Evolutionary conservation across 495 filamentous ascomycete genomes (phyloP), one percentile per base, ranked within the genome.

Genomic region (Penicillium cinerascens): DNA sequence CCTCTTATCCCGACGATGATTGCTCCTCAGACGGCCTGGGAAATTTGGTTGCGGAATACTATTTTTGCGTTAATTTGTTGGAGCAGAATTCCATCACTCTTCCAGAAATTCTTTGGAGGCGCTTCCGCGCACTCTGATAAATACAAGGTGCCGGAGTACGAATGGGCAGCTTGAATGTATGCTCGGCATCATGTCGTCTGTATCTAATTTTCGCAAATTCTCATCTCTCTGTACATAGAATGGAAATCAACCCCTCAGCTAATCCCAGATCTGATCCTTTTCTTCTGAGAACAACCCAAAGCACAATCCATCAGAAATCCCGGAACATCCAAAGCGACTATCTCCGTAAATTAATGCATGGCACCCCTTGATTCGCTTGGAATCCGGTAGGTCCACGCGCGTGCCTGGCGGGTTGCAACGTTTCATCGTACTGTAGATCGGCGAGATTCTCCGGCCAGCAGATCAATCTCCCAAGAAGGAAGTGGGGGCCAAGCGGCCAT

Each of bases 21-120:
- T n/a, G 70, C 65, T 18, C 74, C 73, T 37, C 67, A 74, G 54
- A 71, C 67, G 13, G 60, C 64, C 17, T 72, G 67, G 67, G 73
- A 65, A 35, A 44, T 72, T 8, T 68, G 57, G 25, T 11, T 47
- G 40, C 23, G 57, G 27, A 61, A 57, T 29, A 26, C 18, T 27
- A 41, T 56, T 9, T 60, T 60, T 41, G 49, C 53, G 6, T 54
- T 60, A 10, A 41, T 60, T 38, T 53, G 49, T 22, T 60, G 58
- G 58, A 44, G 35, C 27, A 29, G 33, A 23, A 33, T 48, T 16
- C 46, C 46, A 2, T 48, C 17, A 15, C 37, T 48, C 22, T 48
- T 48, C 10, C 18, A 48, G 15, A 40, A 40, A 33, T 3, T 48
- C 35, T 48, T 48, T 26, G 46, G 46, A 11, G 18, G 16, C 39